Evolutionary conservation across 2,329 filamentous ascomycete genomes (phyloP).

Genomic region (Stemphylium lycopersici): DNA sequence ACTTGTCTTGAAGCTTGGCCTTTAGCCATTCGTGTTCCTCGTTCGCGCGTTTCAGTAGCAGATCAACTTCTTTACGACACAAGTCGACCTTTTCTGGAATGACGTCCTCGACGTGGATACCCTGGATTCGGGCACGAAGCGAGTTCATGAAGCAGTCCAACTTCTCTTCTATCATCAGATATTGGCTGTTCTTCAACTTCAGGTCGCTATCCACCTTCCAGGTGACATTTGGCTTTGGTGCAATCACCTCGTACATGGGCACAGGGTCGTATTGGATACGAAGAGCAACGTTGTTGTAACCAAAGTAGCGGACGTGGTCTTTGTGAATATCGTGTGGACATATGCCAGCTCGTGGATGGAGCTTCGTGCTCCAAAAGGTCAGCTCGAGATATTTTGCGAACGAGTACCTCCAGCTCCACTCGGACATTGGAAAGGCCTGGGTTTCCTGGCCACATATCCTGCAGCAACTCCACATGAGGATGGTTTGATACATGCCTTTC

Average conservation of each 20-base stretch:
- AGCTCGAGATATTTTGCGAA: slow-evolving; percentile 98
- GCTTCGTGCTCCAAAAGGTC: slow-evolving; percentile 89
- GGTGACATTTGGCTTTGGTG: slow-evolving; percentile 85
- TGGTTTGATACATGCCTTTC: slow-evolving; percentile 71
- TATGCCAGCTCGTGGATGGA: slow-evolving; percentile 74
- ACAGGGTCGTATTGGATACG: slow-evolving; percentile 93
- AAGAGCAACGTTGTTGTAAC: slow-evolving; percentile 81
- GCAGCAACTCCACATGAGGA: slow-evolving; percentile 98
- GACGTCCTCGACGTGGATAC: slow-evolving; percentile 90
- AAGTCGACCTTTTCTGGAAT: slow-evolving; percentile 83
- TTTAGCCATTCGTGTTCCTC: slow-evolving; percentile 80
- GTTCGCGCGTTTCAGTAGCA: slow-evolving; percentile 76
- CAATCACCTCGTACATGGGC: slow-evolving; percentile 90
- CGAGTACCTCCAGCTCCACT: slow-evolving; percentile 96
- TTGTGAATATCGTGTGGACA: slow-evolving; percentile 92
- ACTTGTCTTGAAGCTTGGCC: slow-evolving; percentile 82
- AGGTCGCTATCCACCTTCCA: slow-evolving; percentile 98
- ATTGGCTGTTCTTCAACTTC: slow-evolving; percentile 90
- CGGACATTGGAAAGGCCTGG: slow-evolving; percentile 87
- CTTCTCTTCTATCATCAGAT: slow-evolving; percentile 77
- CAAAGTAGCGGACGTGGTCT: slow-evolving; percentile 92
- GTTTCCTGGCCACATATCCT: slow-evolving; percentile 91
- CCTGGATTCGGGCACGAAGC: slow-evolving; percentile 80
- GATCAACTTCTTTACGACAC: slow-evolving; percentile 82
- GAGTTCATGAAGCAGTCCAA: slow-evolving; percentile 87